A percentile compares a stretch with the other conserved stretches of the same genome.
These are phyloP conservation scores for Phytophthora cactorum DNA, from an alignment of 352 stramenopile genomes.

Conservation along the genomic window DNA sequence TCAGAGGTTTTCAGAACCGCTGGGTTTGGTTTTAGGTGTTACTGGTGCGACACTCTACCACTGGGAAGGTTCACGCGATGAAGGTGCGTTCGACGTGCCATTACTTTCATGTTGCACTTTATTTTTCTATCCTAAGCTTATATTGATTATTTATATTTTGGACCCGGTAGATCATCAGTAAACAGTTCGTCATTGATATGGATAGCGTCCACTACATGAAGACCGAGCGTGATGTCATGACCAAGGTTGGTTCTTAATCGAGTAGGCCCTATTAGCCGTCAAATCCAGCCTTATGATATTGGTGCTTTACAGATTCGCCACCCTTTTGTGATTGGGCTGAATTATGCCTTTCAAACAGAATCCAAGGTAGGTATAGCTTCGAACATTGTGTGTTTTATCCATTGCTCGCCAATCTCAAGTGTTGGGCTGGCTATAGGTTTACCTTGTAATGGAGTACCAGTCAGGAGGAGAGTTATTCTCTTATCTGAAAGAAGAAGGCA, in stretches of 20 bases:
- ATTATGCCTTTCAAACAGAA: slow-evolving; percentile 84
- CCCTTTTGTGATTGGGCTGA: slow-evolving; percentile 81
- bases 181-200: slow-evolving; percentile 79
- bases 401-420: background rate
- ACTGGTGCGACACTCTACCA: slow-evolving; percentile 69
- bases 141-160: background rate
- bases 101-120: background rate
- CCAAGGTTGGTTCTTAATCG: slow-evolving; percentile 49
- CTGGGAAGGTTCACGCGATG: slow-evolving; percentile 77
- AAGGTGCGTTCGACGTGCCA: slow-evolving; percentile 40
- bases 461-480: slow-evolving; percentile 84
- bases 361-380: slow-evolving; percentile 59
- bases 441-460: slow-evolving; percentile 83
- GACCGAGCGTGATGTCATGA: slow-evolving; percentile 88
- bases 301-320: slow-evolving; percentile 61
- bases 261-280: background rate
- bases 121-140: background rate
- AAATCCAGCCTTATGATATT: background rate
- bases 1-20: background rate
- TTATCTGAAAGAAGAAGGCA: slow-evolving; percentile 69
- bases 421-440: slow-evolving; percentile 45
- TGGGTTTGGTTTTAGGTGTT: slow-evolving; percentile 52
- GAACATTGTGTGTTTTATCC: background rate
- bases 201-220: slow-evolving; percentile 84
- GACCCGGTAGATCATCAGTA: slow-evolving; percentile 80